Evolutionary conservation across 179 eudicot species (phyloP), one percentile per base, ranked within the genome.

Genomic region (Sideroxylon spinosum): DNA sequence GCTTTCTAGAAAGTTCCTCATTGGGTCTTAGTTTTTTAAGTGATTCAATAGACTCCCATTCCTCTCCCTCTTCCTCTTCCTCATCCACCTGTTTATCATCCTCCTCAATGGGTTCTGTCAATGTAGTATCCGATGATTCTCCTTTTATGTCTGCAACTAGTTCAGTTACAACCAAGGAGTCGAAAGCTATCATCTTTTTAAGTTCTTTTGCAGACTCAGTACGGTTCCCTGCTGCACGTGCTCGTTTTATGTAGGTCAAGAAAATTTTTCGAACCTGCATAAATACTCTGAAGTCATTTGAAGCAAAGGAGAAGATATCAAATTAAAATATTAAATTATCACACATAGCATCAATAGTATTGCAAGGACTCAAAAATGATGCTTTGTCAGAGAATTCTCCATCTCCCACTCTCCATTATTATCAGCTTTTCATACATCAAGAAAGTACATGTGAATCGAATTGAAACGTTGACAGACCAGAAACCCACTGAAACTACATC

Each of bases 61-160:
- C 95, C 37, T 86, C 93, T 50, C 87, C 95, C 57, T 84, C 93
- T 50, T 88, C 95, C 57, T 84, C 90, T 20, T 88, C 95, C n/a
- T 71, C 79, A 20, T 76, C 81, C 19, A 29, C 28, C 79, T 71
- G 77, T 78, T 75, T 75, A 84, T 78, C 89, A 68, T 86, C 89
- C 81, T 86, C 89, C 48, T 82, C 49, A 56, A 20, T 78, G 57
- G 86, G 82, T 75, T 90, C 97, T 79, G 86, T 89, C 37, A 83
- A 17, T 0, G 85, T 76, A 68, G 89, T 56, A 78, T 86, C 97
- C 79, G 86, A 73, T 74, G 94, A 84, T 71, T 95, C 94, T 53
- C 99, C 98, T 84, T 91, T 94, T 49, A 96, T 92, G 78, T 94
- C 97, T 60, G 93, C 88, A 65, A 96, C 91, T 80, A 96, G 81